A percentile compares a stretch with the other conserved stretches of the same genome.
Conservation (phyloP, 306 rosid species). For the Vigna radiata region DNA sequence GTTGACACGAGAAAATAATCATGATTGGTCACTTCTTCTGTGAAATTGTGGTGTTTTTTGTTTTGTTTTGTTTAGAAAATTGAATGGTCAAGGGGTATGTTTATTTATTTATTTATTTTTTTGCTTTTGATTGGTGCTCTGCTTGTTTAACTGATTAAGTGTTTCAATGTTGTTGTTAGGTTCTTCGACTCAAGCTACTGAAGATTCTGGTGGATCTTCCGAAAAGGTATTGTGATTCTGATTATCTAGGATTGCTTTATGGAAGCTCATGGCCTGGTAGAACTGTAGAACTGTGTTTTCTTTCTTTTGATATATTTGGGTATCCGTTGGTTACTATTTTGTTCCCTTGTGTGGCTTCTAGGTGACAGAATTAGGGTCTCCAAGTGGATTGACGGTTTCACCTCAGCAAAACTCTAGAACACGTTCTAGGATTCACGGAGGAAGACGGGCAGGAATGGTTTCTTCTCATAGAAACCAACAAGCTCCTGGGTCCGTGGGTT, state of each 20-base stretch:
- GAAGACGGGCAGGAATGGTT: conserved; percentile 46
- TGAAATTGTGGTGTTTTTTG: neutral
- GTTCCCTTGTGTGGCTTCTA: conserved; percentile 38
- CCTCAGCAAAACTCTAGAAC: conserved; percentile 55
- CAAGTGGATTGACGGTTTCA: conserved; percentile 46
- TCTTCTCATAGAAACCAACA: conserved; percentile 60
- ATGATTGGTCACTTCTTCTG: neutral
- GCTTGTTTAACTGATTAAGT: conserved; percentile 26
- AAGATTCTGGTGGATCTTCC: conserved; percentile 62
- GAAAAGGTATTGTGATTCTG: conserved; percentile 59
- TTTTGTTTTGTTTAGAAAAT: neutral
- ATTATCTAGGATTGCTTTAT: neutral
- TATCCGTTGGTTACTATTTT: conserved; percentile 1
- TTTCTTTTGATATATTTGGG: neutral
- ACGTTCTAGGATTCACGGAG: conserved; percentile 53
- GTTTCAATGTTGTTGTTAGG: conserved; percentile 51
- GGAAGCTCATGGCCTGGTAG: neutral
- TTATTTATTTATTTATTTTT: neutral
- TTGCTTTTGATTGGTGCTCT: neutral
- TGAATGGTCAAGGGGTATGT: neutral
- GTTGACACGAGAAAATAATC: neutral
- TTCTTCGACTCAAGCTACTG: conserved; percentile 56
- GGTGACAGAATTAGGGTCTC: conserved; percentile 62
- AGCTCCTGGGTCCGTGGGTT: conserved; percentile 43
- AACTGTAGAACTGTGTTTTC: neutral